Evolutionary conservation across 2,329 filamentous ascomycete genomes (phyloP), one percentile per base, ranked within the genome.

Genomic region (Microcyclospora pomicola): DNA sequence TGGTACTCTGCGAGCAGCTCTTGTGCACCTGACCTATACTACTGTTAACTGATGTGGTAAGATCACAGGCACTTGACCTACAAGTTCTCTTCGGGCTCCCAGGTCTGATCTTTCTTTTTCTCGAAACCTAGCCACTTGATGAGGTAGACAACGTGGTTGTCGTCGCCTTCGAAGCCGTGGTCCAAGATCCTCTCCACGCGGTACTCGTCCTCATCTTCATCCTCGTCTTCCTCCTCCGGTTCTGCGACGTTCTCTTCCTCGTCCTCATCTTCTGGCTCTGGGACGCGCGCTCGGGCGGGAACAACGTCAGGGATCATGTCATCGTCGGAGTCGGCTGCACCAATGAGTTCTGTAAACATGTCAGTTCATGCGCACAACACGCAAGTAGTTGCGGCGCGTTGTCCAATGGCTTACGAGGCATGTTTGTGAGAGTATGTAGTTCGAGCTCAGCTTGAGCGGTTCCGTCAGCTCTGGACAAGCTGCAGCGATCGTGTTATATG

Each of bases 91-190:
- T 83, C 77, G 0, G 80, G 77, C 54, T 91, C 83, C 82, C 82
- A 88, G 0, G 83, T 91, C 51, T 73, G 61, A 47, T 91, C 83
- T 0, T 64, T 58, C 43, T 77, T 75, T 43, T 77, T 72, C 0
- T 82, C 73, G 44, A 79, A 91, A 2, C 82, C 82, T 46, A 82
- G 74, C 83, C 83, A 91, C 51, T 88, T 86, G 28, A 91, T 80
- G 36, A 79, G 69, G 52, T 80, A 86, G 34, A 69, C 67, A 0
- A 77, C 51, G 4, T 57, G 55, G 14, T 71, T 72, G 63, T 74
- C 42, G 9, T 71, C 65, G 19, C 19, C 19, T 29, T 72, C 66
- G 33, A 80, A 67, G 38, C 71, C 68, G 59, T 88, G 83, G 27
- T 63, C 67, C 33, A 77, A 54, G 48, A 91, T 86, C 49, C 74